Conservation (phyloP, 2,329 filamentous ascomycete genomes). For the Alternaria conjuncta region DNA sequence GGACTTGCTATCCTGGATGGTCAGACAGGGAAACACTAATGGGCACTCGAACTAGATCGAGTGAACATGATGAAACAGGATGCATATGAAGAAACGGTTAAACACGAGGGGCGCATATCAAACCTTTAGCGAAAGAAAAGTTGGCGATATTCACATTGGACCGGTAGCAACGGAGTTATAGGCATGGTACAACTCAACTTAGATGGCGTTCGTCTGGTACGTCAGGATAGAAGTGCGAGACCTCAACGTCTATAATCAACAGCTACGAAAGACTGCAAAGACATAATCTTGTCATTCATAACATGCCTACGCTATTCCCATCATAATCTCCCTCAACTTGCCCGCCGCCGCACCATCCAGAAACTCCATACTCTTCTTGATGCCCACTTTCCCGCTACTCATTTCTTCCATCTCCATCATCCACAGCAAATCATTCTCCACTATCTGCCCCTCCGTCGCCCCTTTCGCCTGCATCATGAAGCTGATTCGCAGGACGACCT, state of each 20-base stretch:
- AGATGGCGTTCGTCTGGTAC: not conserved
- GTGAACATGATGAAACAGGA: not conserved
- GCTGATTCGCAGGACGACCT: conserved; percentile 27
- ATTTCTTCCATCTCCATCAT: conserved; percentile 33
- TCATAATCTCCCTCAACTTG: conserved; percentile 27
- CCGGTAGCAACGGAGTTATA: conserved; percentile 1
- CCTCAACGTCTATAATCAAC: conserved; percentile 9
- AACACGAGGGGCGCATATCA: not conserved
- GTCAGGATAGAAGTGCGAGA: not conserved
- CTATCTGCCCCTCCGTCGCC: conserved; percentile 6
- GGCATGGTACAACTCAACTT: not conserved
- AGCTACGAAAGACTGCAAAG: not conserved
- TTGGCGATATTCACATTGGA: not conserved
- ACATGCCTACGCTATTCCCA: not conserved
- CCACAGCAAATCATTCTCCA: conserved; percentile 45
- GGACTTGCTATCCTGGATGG: conserved; percentile 89
- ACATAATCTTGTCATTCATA: not conserved
- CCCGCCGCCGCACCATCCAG: conserved; percentile 36
- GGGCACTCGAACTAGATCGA: not conserved
- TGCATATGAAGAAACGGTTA: not conserved
- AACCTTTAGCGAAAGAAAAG: not conserved
- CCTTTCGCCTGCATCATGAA: conserved; percentile 35
- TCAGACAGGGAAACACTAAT: conserved; percentile 51
- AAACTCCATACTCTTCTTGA: conserved; percentile 38
- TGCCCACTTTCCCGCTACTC: conserved; percentile 16